Percentiles rank a stretch among this genome's conserved stretches.
Conservation (phyloP, 2,329 filamentous ascomycete species). For the Talaromyces sp. region DNA sequence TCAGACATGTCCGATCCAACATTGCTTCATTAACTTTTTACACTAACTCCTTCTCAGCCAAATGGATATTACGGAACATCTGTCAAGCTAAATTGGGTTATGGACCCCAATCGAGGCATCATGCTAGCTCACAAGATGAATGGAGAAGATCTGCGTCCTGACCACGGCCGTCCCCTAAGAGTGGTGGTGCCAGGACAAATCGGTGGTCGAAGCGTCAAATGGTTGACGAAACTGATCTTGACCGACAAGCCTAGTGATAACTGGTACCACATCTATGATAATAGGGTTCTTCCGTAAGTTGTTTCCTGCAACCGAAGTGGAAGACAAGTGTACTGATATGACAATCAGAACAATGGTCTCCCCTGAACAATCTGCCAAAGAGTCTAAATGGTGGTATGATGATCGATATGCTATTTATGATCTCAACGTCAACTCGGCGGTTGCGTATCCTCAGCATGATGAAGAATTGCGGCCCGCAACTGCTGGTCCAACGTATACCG, state of each 20-base stretch:
- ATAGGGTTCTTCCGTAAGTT: conserved; percentile 70
- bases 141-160: conserved; percentile 69
- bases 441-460: conserved; percentile 72
- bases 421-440: conserved; percentile 78
- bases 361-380: conserved; percentile 66
- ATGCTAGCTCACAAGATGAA: conserved; percentile 92
- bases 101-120: conserved; percentile 76
- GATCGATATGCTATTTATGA: conserved; percentile 92
- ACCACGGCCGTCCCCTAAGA: conserved; percentile 79
- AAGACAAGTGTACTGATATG: background rate
- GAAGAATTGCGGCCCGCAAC: conserved; percentile 55
- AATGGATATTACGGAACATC: conserved; percentile 88
- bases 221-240: conserved; percentile 75
- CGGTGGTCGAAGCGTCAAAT: conserved; percentile 87
- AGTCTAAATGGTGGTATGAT: conserved; percentile 76
- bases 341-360: conserved; percentile 63
- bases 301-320: conserved; percentile 1
- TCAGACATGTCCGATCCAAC: conserved; percentile 25
- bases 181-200: conserved; percentile 87
- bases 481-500: conserved; percentile 53
- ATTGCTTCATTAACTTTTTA: background rate
- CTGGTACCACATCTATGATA: conserved; percentile 95
- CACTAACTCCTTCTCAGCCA: conserved; percentile 45
- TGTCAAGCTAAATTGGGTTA: conserved; percentile 79
- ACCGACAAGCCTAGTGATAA: conserved; percentile 78